A percentile compares a stretch with the other conserved stretches of the same genome.
Conservation (phyloP, 2,329 filamentous ascomycete genomes). For the Phoma herbarum region DNA sequence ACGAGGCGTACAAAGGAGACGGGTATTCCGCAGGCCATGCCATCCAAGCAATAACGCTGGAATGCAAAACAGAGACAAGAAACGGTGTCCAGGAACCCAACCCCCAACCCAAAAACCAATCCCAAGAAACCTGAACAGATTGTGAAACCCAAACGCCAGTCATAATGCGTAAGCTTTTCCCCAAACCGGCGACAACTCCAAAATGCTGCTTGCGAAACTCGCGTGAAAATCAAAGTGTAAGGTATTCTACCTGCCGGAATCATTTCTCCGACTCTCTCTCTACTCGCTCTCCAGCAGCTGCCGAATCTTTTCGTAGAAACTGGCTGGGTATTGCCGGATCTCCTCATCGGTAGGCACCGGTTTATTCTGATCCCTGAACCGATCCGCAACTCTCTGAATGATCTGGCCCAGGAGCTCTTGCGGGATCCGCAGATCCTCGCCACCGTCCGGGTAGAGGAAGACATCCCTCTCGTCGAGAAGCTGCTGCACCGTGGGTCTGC, state of each 20-base stretch:
- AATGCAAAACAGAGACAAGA: neutral
- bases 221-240: too few species aligned
- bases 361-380: conserved; percentile 62
- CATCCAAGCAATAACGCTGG: neutral
- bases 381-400: conserved; percentile 66
- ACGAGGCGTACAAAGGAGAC: neutral
- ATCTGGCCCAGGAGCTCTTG: conserved; percentile 68
- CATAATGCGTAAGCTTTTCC: neutral
- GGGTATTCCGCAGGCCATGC: neutral
- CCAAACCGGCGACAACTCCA: too few species aligned
- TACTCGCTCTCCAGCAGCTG: conserved; percentile 48
- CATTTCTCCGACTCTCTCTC: too few species aligned
- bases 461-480: conserved; percentile 64
- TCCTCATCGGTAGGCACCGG: conserved; percentile 66
- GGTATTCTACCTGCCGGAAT: too few species aligned
- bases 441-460: conserved; percentile 66
- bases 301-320: conserved; percentile 59
- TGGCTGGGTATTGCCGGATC: conserved; percentile 55
- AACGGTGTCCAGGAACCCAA: too few species aligned
- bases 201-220: too few species aligned
- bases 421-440: conserved; percentile 59
- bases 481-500: conserved; percentile 65
- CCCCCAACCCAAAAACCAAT: too few species aligned
- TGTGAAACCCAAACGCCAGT: neutral
- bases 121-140: neutral